phyloP scores from a whole-genome alignment of 345 rosid species.

The Euphorbia lathyris region DNA sequence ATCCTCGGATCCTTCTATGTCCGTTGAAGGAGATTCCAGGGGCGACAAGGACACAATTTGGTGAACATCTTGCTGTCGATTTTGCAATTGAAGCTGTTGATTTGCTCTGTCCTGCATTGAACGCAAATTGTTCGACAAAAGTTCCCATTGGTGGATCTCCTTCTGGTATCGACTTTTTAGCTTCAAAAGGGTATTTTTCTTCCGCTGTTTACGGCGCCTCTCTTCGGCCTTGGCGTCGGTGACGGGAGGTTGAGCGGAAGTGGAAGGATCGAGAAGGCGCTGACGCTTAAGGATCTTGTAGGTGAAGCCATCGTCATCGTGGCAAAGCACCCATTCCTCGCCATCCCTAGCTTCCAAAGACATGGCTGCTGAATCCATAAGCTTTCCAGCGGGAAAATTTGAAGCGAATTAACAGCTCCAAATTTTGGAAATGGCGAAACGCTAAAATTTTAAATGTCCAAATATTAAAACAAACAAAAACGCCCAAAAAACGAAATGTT shows the following conservation, averaged over 20 bases:
- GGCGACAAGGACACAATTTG: slow-evolving; percentile 22
- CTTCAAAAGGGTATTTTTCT: slow-evolving; percentile 45
- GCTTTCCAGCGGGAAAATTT: slow-evolving; percentile 2
- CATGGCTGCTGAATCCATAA: slow-evolving; percentile 1
- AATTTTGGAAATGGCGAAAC: not conserved
- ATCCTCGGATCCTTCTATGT: slow-evolving; percentile 9
- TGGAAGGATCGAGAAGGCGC: slow-evolving; percentile 25
- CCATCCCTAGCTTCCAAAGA: slow-evolving; percentile 11
- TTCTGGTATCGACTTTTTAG: slow-evolving; percentile 47
- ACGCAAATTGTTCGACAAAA: slow-evolving; percentile 52
- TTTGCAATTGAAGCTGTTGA: slow-evolving; percentile 18
- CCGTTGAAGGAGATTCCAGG: slow-evolving; percentile 13
- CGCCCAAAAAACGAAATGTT: not conserved
- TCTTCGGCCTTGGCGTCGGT: slow-evolving; percentile 42
- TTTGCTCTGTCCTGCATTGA: slow-evolving; percentile 44
- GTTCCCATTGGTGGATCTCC: slow-evolving; percentile 66
- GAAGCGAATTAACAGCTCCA: not conserved
- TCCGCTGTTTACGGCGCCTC: slow-evolving; percentile 40
- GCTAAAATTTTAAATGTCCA: not conserved
- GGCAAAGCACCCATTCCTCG: slow-evolving; percentile 66
- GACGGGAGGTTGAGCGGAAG: slow-evolving; percentile 20
- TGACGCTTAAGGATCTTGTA: slow-evolving; percentile 62
- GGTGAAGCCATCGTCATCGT: slow-evolving; percentile 70
- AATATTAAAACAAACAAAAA: not conserved
- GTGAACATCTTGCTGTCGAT: slow-evolving; percentile 11